A percentile compares a stretch with the other conserved stretches of the same genome.
phyloP scores from a whole-genome alignment of 805 yeast species.

The Wickerhamomyces xylosicus region DNA sequence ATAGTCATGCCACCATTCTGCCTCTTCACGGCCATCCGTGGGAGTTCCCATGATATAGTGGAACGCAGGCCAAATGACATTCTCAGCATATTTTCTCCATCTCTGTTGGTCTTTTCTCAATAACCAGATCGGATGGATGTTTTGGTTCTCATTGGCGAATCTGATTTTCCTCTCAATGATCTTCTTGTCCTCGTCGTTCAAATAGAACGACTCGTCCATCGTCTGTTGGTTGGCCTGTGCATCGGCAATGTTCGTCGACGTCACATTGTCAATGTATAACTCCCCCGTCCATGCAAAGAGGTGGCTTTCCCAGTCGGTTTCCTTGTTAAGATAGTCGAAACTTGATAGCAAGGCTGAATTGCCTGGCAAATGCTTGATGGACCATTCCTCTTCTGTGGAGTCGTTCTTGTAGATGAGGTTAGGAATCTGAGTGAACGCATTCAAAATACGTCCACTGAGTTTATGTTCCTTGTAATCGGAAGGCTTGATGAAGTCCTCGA shows the following conservation, averaged over 20 bases:
- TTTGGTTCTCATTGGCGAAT: conserved; percentile 33
- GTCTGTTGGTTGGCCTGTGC: neutral
- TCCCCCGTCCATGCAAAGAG: conserved; percentile 96
- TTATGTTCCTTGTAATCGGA: conserved; percentile 15
- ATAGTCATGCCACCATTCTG: conserved; percentile 80
- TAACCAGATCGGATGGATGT: conserved; percentile 84
- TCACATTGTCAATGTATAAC: conserved; percentile 24
- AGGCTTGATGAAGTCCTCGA: conserved; percentile 16
- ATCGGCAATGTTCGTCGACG: conserved; percentile 1
- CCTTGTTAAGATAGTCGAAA: conserved; percentile 48
- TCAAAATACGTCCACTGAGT: conserved; percentile 48
- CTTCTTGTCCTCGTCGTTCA: conserved; percentile 44
- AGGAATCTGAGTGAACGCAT: conserved; percentile 61
- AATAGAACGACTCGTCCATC: conserved; percentile 49
- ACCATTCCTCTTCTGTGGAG: conserved; percentile 20
- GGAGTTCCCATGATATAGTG: conserved; percentile 83
- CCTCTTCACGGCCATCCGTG: conserved; percentile 58
- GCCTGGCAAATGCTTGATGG: conserved; percentile 58
- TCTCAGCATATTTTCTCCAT: conserved; percentile 88
- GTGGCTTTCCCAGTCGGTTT: conserved; percentile 79
- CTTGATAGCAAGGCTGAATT: conserved; percentile 79
- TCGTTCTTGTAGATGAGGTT: conserved; percentile 40
- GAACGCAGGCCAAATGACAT: conserved; percentile 86
- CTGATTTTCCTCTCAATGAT: conserved; percentile 37
- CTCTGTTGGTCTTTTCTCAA: conserved; percentile 65